Evolutionary conservation across 2,329 filamentous ascomycete genomes (phyloP).

Genomic region (Xylariomycetidae sp.): DNA sequence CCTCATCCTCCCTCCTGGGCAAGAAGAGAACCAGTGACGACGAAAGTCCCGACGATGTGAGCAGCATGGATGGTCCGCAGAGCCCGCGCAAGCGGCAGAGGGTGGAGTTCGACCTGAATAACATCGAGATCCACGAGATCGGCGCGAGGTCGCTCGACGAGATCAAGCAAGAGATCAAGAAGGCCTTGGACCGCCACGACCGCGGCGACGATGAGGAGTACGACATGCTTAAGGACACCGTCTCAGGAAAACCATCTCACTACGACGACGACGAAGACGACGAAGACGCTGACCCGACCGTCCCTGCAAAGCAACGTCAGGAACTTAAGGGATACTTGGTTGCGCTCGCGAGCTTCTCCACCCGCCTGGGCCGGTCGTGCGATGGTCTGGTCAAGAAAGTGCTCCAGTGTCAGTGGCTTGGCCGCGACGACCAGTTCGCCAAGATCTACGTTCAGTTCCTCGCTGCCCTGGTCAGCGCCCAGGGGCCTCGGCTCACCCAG

Average conservation of each 20-base stretch:
- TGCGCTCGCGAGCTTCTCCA: slow-evolving; percentile 55
- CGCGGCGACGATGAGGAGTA: slow-evolving; percentile 55
- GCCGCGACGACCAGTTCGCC: slow-evolving; percentile 58
- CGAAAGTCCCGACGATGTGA: slow-evolving; percentile 33
- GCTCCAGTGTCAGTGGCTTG: slow-evolving; percentile 58
- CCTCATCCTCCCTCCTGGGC: slow-evolving; percentile 36
- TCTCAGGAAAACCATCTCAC: slow-evolving; percentile 42
- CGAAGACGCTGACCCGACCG: slow-evolving; percentile 34
- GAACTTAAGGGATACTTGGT: slow-evolving; percentile 56
- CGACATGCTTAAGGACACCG: slow-evolving; percentile 54
- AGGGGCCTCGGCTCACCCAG: slow-evolving; percentile 68
- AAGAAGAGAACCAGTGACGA: slow-evolving; percentile 37
- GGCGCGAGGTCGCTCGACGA: slow-evolving; percentile 47
- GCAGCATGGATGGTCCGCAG: slow-evolving; percentile 28
- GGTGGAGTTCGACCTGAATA: slow-evolving; percentile 53
- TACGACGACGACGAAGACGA: slow-evolving; percentile 42
- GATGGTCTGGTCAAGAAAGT: slow-evolving; percentile 52
- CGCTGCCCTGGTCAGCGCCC: slow-evolving; percentile 70
- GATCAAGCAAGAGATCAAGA: slow-evolving; percentile 48
- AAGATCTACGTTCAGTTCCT: slow-evolving; percentile 64
- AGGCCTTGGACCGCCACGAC: slow-evolving; percentile 50
- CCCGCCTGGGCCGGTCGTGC: slow-evolving; percentile 54
- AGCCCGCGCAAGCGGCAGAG: slow-evolving; percentile 49
- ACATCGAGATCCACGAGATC: slow-evolving; percentile 51
- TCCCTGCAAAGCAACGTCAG: slow-evolving; percentile 31